phyloP scores from a whole-genome alignment of 768 basidiomycete species.

The Coprinopsis sp. region DNA sequence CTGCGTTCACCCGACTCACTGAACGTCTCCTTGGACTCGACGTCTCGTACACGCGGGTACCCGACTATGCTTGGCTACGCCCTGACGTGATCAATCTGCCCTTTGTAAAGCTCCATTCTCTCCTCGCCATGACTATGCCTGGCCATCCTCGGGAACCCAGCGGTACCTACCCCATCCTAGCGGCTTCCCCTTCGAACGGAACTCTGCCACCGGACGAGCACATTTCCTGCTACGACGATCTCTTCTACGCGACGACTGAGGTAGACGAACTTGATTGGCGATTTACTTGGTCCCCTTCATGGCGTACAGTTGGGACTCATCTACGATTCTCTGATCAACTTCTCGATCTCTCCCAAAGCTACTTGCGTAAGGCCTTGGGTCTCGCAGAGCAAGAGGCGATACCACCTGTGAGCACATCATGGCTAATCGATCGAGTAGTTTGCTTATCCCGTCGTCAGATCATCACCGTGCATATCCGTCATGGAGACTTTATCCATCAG shows the following conservation, averaged over 20 bases:
- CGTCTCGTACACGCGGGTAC: slow-evolving; percentile 31
- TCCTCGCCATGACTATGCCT: slow-evolving; percentile 28
- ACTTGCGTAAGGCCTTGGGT: slow-evolving; percentile 24
- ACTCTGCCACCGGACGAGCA: slow-evolving; percentile 25
- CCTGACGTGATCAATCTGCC: slow-evolving; percentile 19
- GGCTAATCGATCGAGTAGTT: background rate
- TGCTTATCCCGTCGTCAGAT: slow-evolving; percentile 21
- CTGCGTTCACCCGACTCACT: too few relatives aligned
- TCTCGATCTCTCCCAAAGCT: slow-evolving; percentile 26
- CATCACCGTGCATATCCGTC: slow-evolving; percentile 45
- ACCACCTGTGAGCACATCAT: slow-evolving; percentile 27
- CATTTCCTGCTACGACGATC: slow-evolving; percentile 28
- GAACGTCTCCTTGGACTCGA: slow-evolving; percentile 31
- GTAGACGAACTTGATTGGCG: slow-evolving; percentile 29
- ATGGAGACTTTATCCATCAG: slow-evolving; percentile 37
- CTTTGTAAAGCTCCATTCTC: slow-evolving; percentile 23
- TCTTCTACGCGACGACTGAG: slow-evolving; percentile 31
- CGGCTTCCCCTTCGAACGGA: slow-evolving; percentile 21
- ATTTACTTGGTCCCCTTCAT: slow-evolving; percentile 34
- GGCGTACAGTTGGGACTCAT: too few relatives aligned
- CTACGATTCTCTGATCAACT: slow-evolving; percentile 29
- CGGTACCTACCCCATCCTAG: slow-evolving; percentile 20
- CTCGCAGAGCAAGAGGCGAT: slow-evolving; percentile 18
- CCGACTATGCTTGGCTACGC: slow-evolving; percentile 18
- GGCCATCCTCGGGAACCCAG: slow-evolving; percentile 15